Conservation (phyloP, 345 rosid species). For the Boechera retrofracta region DNA sequence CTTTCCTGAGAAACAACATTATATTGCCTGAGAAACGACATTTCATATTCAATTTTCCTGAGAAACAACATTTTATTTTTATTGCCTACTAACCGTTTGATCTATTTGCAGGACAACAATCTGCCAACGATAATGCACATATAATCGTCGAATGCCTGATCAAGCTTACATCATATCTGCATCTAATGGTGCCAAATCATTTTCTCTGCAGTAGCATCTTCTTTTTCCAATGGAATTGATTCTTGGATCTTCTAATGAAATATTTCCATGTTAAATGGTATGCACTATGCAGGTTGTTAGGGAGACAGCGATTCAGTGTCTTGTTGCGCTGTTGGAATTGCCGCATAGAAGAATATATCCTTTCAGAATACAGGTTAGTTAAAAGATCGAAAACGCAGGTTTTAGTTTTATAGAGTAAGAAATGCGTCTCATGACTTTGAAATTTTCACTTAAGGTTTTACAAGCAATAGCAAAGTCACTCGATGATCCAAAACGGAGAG, state of each 20-base stretch:
- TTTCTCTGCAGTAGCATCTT: background rate
- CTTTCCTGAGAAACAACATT: background rate
- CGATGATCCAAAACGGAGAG: conserved; percentile 84
- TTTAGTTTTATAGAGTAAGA: conserved; percentile 7
- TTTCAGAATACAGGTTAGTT: conserved; percentile 68
- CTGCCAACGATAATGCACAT: conserved; percentile 64
- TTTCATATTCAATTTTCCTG: background rate
- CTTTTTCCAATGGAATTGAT: background rate
- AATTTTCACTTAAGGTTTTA: conserved; percentile 52
- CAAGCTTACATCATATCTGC: conserved; percentile 61
- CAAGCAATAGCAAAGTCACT: conserved; percentile 63
- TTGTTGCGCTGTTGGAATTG: conserved; percentile 67
- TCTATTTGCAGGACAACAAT: conserved; percentile 63
- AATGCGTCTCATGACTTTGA: conserved; percentile 3
- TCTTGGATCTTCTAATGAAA: background rate
- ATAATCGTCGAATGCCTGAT: conserved; percentile 62
- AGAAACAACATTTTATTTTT: background rate
- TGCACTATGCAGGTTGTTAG: conserved; percentile 63
- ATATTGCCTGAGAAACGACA: background rate
- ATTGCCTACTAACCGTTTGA: background rate
- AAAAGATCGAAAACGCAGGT: background rate
- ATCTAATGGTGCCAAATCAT: conserved; percentile 62
- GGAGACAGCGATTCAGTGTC: conserved; percentile 91
- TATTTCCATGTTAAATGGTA: conserved; percentile 10
- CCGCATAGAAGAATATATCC: conserved; percentile 77